Conservation (phyloP, 345 rosid species). For the Populus davidiana region DNA sequence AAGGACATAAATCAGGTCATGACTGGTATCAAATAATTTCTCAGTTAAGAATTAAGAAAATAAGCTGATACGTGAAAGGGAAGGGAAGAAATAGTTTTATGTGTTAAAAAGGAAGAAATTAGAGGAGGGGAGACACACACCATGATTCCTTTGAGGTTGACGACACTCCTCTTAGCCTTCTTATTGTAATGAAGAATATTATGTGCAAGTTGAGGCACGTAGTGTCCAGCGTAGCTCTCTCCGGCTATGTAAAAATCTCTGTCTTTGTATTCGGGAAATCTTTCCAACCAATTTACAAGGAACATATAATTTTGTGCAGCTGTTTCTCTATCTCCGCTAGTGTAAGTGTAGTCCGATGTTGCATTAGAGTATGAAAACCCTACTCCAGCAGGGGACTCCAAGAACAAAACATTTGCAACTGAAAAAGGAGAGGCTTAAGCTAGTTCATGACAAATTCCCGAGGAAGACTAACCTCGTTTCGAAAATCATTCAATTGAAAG, state of each 20-base stretch:
- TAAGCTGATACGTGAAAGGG: too few relatives aligned
- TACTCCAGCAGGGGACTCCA: conserved; percentile 89
- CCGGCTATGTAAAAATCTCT: conserved; percentile 77
- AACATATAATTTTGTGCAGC: conserved; percentile 64
- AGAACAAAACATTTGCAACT: conserved; percentile 74
- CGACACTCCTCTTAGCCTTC: conserved; percentile 35
- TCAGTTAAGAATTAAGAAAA: too few relatives aligned
- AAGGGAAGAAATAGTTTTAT: too few relatives aligned
- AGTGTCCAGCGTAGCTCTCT: conserved; percentile 90
- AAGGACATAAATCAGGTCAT: too few relatives aligned
- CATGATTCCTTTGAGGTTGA: conserved; percentile 79
- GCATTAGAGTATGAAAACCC: conserved; percentile 86
- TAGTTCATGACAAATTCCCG: too few relatives aligned
- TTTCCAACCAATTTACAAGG: conserved; percentile 71
- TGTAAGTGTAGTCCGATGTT: conserved; percentile 39
- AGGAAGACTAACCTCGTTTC: neutral
- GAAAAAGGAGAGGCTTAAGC: neutral
- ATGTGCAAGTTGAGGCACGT: conserved; percentile 77
- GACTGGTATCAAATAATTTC: too few relatives aligned
- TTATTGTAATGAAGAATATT: conserved; percentile 52
- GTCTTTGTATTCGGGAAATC: conserved; percentile 74
- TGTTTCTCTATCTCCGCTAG: conserved; percentile 57
- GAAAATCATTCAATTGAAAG: too few relatives aligned
- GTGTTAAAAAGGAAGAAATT: too few relatives aligned
- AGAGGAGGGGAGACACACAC: conserved; percentile 19